phyloP scores from a whole-genome alignment of 805 yeast genomes.

The Myxozyma udenii region DNA sequence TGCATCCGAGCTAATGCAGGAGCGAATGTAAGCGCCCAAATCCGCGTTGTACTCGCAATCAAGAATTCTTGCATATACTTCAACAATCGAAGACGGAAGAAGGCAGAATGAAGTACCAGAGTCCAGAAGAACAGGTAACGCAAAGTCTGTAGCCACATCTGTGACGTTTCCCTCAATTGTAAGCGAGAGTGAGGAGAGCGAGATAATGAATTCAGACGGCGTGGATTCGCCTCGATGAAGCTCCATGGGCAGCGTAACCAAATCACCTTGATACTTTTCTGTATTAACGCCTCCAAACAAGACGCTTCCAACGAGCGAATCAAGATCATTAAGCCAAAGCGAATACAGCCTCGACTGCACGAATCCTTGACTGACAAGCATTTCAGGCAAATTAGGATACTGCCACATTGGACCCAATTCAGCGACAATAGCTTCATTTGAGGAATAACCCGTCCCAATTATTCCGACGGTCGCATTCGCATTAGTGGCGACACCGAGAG shows the following conservation, averaged over 20 bases:
- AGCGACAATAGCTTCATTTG: constrained; percentile 35
- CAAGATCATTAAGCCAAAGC: constrained; percentile 49
- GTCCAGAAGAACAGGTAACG: constrained; percentile 48
- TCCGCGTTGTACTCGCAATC: constrained; percentile 41
- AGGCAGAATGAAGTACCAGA: constrained; percentile 53
- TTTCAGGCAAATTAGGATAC: constrained; percentile 66
- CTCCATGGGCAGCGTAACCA: constrained; percentile 28
- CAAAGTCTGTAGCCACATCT: not conserved
- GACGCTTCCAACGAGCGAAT: constrained; percentile 32
- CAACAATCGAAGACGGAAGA: constrained; percentile 43
- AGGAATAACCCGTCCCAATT: constrained; percentile 42
- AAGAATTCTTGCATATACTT: constrained; percentile 38
- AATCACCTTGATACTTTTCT: constrained; percentile 45
- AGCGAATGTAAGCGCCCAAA: constrained; percentile 43
- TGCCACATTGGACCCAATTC: constrained; percentile 20
- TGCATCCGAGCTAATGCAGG: constrained; percentile 38
- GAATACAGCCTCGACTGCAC: constrained; percentile 58
- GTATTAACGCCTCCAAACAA: constrained; percentile 54
- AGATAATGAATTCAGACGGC: constrained; percentile 15
- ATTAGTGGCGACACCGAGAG: constrained; percentile 72
- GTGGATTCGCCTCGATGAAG: constrained; percentile 1
- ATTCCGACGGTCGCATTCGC: constrained; percentile 61
- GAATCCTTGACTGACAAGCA: constrained; percentile 55
- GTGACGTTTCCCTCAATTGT: constrained; percentile 1
- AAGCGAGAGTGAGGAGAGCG: constrained; percentile 9